These are phyloP conservation scores for Fusarium sp. DNA, from an alignment of 2,329 filamentous ascomycete species.

Conservation along the genomic window DNA sequence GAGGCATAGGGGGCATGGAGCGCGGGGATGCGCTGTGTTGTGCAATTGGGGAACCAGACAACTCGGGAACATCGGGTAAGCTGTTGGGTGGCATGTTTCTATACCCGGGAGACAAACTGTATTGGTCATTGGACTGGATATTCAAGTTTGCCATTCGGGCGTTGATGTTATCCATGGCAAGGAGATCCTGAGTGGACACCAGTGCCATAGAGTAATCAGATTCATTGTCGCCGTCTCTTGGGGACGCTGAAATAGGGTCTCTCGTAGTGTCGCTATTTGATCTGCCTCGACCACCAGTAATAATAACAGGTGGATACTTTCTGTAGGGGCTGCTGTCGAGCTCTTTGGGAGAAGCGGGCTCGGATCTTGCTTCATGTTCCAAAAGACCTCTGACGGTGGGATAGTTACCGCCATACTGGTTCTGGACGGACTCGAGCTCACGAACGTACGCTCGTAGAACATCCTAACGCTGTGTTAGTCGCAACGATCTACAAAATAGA, in stretches of 20 bases:
- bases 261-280: conserved; percentile 46
- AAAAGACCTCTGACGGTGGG: conserved; percentile 66
- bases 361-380: conserved; percentile 54
- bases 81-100: conserved; percentile 51
- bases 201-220: conserved; percentile 55
- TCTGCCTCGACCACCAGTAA: conserved; percentile 50
- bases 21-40: conserved; percentile 55
- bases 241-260: conserved; percentile 51
- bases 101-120: conserved; percentile 51
- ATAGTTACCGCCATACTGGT: conserved; percentile 55
- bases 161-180: conserved; percentile 59
- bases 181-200: conserved; percentile 66
- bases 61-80: conserved; percentile 39
- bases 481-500: conserved; percentile 11
- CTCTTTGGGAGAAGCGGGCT: conserved; percentile 50
- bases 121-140: conserved; percentile 50
- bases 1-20: conserved; percentile 51
- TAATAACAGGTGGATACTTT: conserved; percentile 55
- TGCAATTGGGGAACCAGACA: conserved; percentile 49
- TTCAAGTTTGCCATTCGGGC: conserved; percentile 56
- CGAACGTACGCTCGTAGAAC: conserved; percentile 70
- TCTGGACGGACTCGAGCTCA: conserved; percentile 64
- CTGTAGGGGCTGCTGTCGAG: conserved; percentile 52
- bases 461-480: conserved; percentile 56
- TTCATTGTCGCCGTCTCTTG: conserved; percentile 52